Evolutionary conservation across 768 basidiomycete species (phyloP), one percentile per base, ranked within the genome.

Genomic region (Scleroderma bovista): DNA sequence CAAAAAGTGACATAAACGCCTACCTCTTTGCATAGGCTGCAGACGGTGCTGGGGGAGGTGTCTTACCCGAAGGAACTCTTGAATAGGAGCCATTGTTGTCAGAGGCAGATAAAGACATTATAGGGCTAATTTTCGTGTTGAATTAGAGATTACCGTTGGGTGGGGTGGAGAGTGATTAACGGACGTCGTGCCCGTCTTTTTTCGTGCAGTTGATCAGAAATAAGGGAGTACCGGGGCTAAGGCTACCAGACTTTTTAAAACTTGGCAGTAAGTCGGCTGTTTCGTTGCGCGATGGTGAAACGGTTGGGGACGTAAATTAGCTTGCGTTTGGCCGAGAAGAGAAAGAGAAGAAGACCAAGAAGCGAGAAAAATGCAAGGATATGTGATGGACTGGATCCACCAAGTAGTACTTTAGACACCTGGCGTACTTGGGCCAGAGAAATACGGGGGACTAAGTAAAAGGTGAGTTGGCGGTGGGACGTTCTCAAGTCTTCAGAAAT

Each of bases 41-140:
- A 50, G 90, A 93, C 49, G 90, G 90, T 15, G 89, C 90, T 47
- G 90, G 89, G 52, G 89, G 89, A 53, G 90, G 89, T 2, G 89
- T 93, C 72, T 92, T 93, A 54, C 90, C 90, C 63, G 88, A 85
- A 56, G 86, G 76, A 66, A 79, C 81, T 76, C 87, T 84, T 60
- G 84, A 78, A 80, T 86, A 89, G 73, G 86, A 78, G 75, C 76
- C 76, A 74, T 78, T 81, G 77, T 79, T 86, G 81, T 89, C 86
- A 67, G 79, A 76, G 69, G 87, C 80, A 68, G 88, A 88, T 79
- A 91, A 83, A 76, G 89, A 90, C 89, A 92, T 92, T 87, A 86
- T 86, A 86, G 72, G 70, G 65, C 68, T 74, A 60, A 57, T 64
- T 69, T 65, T 69, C 54, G 66, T 66, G 76, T 71, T 72, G 70